Base-by-base conservation (phyloP, 345 rosid species). In the Crucihimalaya himalaica region DNA sequence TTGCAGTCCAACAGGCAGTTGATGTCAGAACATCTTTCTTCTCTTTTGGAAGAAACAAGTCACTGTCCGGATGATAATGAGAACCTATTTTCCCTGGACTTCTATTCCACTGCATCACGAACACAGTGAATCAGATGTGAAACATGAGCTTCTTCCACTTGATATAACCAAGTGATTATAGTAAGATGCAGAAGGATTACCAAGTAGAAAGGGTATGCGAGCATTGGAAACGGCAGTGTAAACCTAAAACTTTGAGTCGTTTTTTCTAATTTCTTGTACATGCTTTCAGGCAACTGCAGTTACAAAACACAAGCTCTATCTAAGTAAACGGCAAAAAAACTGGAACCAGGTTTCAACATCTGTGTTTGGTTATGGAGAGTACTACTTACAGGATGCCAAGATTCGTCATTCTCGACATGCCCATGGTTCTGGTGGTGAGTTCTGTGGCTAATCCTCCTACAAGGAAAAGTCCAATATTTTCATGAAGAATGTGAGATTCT, bases 371-470 rank as follows among this genome's bases (percentile, higher is more conserved):
- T 25, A 47, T 23, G 21, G 60, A 60, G 59, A 60, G 51, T 37
- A 48, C 1, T 40, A 53, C 73, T 76, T 73, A 91, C 97, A 23
- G 96, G 97, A 72, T 84, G 87, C 93, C 96, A 89, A 8, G 96
- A 89, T 74, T 92, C 95, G 11, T 92, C 98, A 23, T 92, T 90
- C 75, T 92, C 95, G 16, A 87, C 95, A 54, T 92, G 92, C 19
- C 96, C 96, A 63, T 92, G 98, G 80, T 92, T 92, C 66, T 90
- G 96, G 65, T 92, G 98, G 73, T 92, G 98, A 74, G 92, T 92
- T 80, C 89, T 88, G 65, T 92, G 98, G 79, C 98, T 90, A 56
- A 92, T 92, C 84, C 98, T 88, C 98, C 97, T 92, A 70, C 56
- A 54, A 58, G 55, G 3, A 43, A 32, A 28, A 79, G 40, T 53